Percentiles rank a stretch among this genome's conserved stretches.
Evolutionary conservation across 495 filamentous ascomycete genomes (phyloP).

Genomic region (Letharia lupina): DNA sequence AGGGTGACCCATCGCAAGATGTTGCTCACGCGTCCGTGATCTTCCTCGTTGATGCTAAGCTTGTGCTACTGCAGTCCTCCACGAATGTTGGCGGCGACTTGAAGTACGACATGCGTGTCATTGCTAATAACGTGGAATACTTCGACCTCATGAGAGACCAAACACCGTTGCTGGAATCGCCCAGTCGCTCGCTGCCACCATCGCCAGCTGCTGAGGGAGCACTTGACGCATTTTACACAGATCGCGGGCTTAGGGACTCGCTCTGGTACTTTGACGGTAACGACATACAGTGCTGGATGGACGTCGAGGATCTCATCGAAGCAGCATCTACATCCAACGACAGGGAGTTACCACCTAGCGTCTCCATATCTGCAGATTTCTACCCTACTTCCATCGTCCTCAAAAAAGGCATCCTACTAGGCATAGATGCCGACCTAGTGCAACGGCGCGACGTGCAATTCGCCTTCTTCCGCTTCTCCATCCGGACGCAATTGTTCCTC

Average conservation of each 20-base stretch:
- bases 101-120: slow-evolving; percentile 96
- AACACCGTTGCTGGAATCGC: slow-evolving; percentile 43
- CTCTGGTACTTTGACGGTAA: slow-evolving; percentile 90
- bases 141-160: slow-evolving; percentile 89
- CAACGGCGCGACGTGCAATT: slow-evolving; percentile 86
- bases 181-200: slow-evolving; percentile 40
- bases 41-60: slow-evolving; percentile 90
- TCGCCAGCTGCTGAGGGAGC: slow-evolving; percentile 45
- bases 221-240: slow-evolving; percentile 36
- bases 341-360: slow-evolving; percentile 41
- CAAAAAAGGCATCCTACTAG: slow-evolving; percentile 78
- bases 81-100: slow-evolving; percentile 64
- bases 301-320: slow-evolving; percentile 78
- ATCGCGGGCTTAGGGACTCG: slow-evolving; percentile 65
- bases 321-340: slow-evolving; percentile 49
- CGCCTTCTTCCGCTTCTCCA: slow-evolving; percentile 74
- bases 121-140: slow-evolving; percentile 92
- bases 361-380: slow-evolving; percentile 71
- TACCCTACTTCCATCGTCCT: slow-evolving; percentile 85
- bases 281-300: slow-evolving; percentile 73
- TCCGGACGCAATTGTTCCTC: slow-evolving; percentile 81
- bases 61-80: slow-evolving; percentile 85
- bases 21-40: slow-evolving; percentile 89
- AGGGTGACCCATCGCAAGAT: slow-evolving; percentile 93
- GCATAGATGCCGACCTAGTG: slow-evolving; percentile 83